Base-by-base conservation (phyloP, 116 monocot species). In the Iris pallida region DNA sequence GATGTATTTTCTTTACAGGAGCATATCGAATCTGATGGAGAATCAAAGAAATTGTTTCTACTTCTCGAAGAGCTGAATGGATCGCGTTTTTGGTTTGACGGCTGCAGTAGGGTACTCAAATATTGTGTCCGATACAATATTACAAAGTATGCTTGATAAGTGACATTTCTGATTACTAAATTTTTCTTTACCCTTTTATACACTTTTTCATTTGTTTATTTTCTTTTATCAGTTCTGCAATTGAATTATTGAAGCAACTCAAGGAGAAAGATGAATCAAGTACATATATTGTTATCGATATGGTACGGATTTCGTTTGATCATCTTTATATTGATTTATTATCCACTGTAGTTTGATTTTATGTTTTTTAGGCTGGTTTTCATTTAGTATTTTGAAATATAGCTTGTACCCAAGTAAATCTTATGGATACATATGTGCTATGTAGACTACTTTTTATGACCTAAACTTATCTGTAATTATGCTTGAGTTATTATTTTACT, bases 1-100 rank as follows among this genome's bases (percentile, higher is more conserved):
- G 48, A 10, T n/a, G 48, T 66, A 44, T 49, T 75, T 64, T 16
- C 73, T 71, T 56, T 52, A 17, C 69, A 98, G 98, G 93, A 90
- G 55, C 61, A 85, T 53, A 57, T 74, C 57, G 83, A 63, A 66
- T 75, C 69, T 44, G 83, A 88, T 78, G 92, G 90, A 52, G 74
- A 93, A 70, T 59, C 86, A 46, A 78, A 84, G 57, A 87, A 81
- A 65, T 76, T 98, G 76, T 79, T 76, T 81, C 80, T 73, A 64
- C 81, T 90, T 76, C 77, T 98, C 49, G 78, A 73, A 13, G 85
- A 88, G 5, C 79, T 98, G 78, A 65, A 71, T 55, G 83, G 72
- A 75, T 80, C 87, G 57, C 73, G 42, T 45, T 56, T 18, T 42
- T 90, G 93, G 98, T 85, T 82, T 85, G 93, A 98, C 80, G 98